Conservation (phyloP, 2,329 filamentous ascomycete genomes). For the Trichoderma koningiopsis region DNA sequence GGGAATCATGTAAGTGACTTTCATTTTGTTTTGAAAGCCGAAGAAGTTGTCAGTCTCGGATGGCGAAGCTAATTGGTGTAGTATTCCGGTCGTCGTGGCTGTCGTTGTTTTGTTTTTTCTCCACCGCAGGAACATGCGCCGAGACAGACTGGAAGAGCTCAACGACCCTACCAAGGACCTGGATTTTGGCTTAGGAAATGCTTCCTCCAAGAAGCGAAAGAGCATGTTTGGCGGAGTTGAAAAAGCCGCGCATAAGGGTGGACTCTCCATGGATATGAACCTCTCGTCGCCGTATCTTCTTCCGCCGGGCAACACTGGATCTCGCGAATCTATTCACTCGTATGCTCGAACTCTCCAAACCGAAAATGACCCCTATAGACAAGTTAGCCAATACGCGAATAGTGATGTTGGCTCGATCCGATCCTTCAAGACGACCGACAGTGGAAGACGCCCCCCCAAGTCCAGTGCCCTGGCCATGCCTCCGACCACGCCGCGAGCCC, state of each 20-base stretch:
- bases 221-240: conserved; percentile 52
- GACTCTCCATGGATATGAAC: conserved; percentile 73
- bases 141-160: conserved; percentile 73
- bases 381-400: conserved; percentile 57
- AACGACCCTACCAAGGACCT: conserved; percentile 87
- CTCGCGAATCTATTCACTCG: conserved; percentile 83
- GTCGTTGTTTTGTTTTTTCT: conserved; percentile 71
- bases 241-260: conserved; percentile 50
- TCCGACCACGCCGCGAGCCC: conserved; percentile 32
- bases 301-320: conserved; percentile 77
- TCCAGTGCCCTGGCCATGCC: conserved; percentile 18
- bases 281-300: conserved; percentile 87
- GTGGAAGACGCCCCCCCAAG: conserved; percentile 50
- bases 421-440: conserved; percentile 46
- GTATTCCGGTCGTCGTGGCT: conserved; percentile 73
- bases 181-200: conserved; percentile 80
- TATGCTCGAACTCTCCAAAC: conserved; percentile 74
- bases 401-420: conserved; percentile 60
- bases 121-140: conserved; percentile 75
- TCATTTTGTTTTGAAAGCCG: conserved; percentile 31
- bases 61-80: conserved; percentile 41
- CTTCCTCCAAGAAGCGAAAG: conserved; percentile 43
- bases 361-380: conserved; percentile 83
- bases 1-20: conserved; percentile 65
- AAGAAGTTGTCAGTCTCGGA: not conserved